Evolutionary conservation across 2,329 filamentous ascomycete species (phyloP).

Genomic region (Graphium sp.): DNA sequence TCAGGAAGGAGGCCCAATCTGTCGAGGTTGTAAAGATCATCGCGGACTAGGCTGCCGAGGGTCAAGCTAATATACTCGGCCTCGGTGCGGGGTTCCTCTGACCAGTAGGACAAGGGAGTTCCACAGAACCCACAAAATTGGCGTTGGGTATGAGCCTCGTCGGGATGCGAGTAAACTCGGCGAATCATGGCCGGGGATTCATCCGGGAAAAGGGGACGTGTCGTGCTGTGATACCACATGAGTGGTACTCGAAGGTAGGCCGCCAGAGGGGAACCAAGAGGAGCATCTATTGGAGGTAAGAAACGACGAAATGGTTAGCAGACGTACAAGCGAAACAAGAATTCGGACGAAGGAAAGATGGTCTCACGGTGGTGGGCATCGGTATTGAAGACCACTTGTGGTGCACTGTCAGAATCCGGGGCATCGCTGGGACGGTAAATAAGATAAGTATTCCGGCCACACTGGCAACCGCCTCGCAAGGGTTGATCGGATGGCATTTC

Average conservation of each 20-base stretch:
- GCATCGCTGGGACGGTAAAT: conserved; percentile 49
- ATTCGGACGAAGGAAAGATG: neutral
- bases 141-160: conserved; percentile 39
- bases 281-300: conserved; percentile 27
- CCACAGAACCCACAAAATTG: conserved; percentile 90
- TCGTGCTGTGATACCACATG: conserved; percentile 62
- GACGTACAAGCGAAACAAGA: neutral
- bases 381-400: conserved; percentile 61
- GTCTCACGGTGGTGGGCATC: conserved; percentile 52
- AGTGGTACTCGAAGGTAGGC: conserved; percentile 75
- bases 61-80: conserved; percentile 68
- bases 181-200: conserved; percentile 54
- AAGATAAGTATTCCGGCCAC: conserved; percentile 70
- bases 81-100: conserved; percentile 52
- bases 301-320: neutral
- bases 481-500: conserved; percentile 25
- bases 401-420: conserved; percentile 32
- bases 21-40: conserved; percentile 57
- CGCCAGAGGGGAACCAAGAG: conserved; percentile 55
- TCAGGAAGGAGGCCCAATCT: conserved; percentile 57
- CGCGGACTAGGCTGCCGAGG: conserved; percentile 55
- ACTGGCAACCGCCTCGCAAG: conserved; percentile 65
- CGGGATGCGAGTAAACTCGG: conserved; percentile 45
- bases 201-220: conserved; percentile 60
- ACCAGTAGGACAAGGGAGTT: conserved; percentile 72